Evolutionary conservation across 2,329 filamentous ascomycete genomes (phyloP), one percentile per base, ranked within the genome.

Genomic region (Periconia sp.): DNA sequence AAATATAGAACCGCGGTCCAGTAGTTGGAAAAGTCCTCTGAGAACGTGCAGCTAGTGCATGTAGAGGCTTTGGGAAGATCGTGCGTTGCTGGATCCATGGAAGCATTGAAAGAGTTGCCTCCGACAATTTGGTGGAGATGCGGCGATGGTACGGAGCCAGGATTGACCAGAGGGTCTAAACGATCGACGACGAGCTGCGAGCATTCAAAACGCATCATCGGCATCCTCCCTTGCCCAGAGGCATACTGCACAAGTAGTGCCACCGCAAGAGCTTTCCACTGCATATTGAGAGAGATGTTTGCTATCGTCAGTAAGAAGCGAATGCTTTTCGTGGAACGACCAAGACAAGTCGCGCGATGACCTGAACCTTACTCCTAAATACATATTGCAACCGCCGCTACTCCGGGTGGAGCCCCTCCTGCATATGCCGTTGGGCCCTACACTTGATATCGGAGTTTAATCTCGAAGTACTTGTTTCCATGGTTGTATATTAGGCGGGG

Each of bases 1-100:
- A 63, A 65, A 37, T 56, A 65, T 17, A 65, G 25, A 9, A 55
- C 51, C 2, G 61, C 61, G 4, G 61, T 65, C 59, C 61, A 65
- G 51, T 63, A 65, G 49, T 65, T 65, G 5, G 51, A 56, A 16
- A 63, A 61, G 46, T 65, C 61, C 25, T 65, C 56, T 1, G 46
- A 46, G 36, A 61, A 64, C 3, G 60, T 60, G 43, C 60, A 63
- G 36, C 40, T 57, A 12, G 56, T 63, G 37, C 57, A 61, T 17
- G 50, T 54, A 5, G 59, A 59, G n/a, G 35, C 24, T 15, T 45
- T 39, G n/a, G 54, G 51, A 4, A 61, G 54, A 40, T 62, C 59
- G 42, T 59, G 54, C 3, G 36, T 45, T 11, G 35, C 31, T 2
- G 43, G 46, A 11, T 52, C 42, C 48, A 62, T 59, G 9, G 50